phyloP scores from a whole-genome alignment of 495 filamentous ascomycete species.

The Endocarpon pusillum region DNA sequence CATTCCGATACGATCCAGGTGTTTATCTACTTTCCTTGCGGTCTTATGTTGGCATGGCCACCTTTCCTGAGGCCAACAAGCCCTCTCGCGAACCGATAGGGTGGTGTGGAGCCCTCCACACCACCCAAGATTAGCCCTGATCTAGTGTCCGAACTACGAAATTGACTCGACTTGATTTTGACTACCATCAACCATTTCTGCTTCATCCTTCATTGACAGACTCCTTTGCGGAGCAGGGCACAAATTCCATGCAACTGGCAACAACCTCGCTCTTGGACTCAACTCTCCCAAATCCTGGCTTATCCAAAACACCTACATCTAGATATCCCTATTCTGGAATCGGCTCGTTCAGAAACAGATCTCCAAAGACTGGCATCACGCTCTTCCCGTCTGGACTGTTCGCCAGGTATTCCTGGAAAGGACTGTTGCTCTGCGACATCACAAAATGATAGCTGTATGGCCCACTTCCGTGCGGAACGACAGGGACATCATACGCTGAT shows the following conservation, averaged over 20 bases:
- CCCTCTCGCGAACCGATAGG: too few species aligned
- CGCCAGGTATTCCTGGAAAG: slow-evolving; percentile 83
- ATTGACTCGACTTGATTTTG: too few species aligned
- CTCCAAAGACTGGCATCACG: slow-evolving; percentile 78
- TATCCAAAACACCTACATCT: slow-evolving; percentile 61
- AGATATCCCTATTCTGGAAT: slow-evolving; percentile 70
- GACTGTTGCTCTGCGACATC: slow-evolving; percentile 73
- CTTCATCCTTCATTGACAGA: slow-evolving; percentile 23
- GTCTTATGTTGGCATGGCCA: too few species aligned
- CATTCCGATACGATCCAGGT: too few species aligned
- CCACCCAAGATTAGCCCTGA: too few species aligned
- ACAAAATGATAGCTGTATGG: slow-evolving; percentile 93
- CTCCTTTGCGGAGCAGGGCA: slow-evolving; percentile 50
- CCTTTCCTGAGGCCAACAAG: too few species aligned
- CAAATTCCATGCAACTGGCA: slow-evolving; percentile 53
- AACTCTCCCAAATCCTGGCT: slow-evolving; percentile 78
- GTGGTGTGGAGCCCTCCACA: too few species aligned
- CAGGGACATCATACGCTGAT: slow-evolving; percentile 79
- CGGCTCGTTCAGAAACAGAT: slow-evolving; percentile 79
- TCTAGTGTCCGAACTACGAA: too few species aligned
- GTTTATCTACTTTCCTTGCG: too few species aligned
- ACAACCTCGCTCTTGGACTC: slow-evolving; percentile 62
- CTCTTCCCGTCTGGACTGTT: slow-evolving; percentile 81
- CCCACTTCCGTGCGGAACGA: slow-evolving; percentile 84
- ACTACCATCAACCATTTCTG: too few species aligned